Base-by-base conservation (phyloP, 192 early-diverging fungal species). In the Chytriomyces sp. region DNA sequence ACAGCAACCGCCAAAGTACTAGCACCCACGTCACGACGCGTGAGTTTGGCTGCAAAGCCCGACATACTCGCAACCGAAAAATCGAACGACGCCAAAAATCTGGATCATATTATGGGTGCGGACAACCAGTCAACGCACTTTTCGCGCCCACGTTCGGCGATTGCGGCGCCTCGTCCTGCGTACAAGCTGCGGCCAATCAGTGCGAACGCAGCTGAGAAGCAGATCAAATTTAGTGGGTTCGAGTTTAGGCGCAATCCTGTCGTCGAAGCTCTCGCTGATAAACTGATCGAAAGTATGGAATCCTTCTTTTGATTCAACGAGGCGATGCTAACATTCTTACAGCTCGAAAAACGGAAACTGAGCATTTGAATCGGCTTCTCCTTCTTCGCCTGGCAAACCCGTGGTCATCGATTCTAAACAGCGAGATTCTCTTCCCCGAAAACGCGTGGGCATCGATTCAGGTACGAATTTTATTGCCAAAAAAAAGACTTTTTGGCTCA, bases 231-330 rank as follows among this genome's bases (percentile, higher is more conserved):
- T 9, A 23, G 45, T 13, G 71, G 71, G 11, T 73, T 73, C 53
- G 71, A 73, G 60, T 73, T 73, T 62, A 35, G 71, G 13, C n/a
- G 71, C 11, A 73, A 73, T 18, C 71, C 71, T 4, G 61, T 62
- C 5, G 44, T 73, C 28, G 71, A 73, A 20, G 20, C 53, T 10
- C 61, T 73, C 18, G 60, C 71, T 6, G 61, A 73, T 13, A 35
- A 62, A 18, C 60, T 73, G 26, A 73, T 73, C 23, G 61, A 61
- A 45, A 63, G 71, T 73, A 64, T 23, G 16, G 13, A 28, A 9
- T 13, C 4, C 26, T 46, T 69, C 53, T 61, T 61, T 16, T n/a
- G 44, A 6, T 45, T 35, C 24, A 53, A 23, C 7, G 9, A 69
- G 23, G 20, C 53, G 20, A n/a, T 61, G 3, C n/a, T 26, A 62